Evolutionary conservation across 768 basidiomycete genomes (phyloP).

Genomic region (Suillus subalutaceus): DNA sequence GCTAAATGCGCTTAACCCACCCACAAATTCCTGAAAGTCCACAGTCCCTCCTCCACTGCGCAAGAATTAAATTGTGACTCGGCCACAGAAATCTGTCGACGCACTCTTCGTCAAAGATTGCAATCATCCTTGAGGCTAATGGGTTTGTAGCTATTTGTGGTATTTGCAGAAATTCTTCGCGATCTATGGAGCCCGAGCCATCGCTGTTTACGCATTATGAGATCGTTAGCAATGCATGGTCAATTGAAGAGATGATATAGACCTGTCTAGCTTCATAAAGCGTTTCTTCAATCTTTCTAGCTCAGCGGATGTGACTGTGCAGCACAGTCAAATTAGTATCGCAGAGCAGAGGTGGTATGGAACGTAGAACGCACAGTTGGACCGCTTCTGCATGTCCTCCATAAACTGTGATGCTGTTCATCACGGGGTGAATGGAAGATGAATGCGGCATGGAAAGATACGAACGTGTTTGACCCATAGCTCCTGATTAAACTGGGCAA

Average conservation of each 20-base stretch:
- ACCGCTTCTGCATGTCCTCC: conserved; percentile 96
- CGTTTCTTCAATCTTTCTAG: conserved; percentile 96
- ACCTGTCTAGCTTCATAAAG: conserved; percentile 99
- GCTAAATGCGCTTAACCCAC: conserved; percentile 96
- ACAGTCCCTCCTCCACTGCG: conserved; percentile 95
- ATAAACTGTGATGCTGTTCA: conserved; percentile 86
- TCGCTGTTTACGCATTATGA: conserved; percentile 55
- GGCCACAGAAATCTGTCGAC: conserved; percentile 37
- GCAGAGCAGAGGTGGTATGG: background rate
- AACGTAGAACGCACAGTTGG: conserved; percentile 79
- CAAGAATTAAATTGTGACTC: conserved; percentile 5
- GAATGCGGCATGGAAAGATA: conserved; percentile 15
- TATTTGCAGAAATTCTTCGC: conserved; percentile 98
- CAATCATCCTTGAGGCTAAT: conserved; percentile 95
- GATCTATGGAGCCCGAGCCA: conserved; percentile 97
- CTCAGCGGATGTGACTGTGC: conserved; percentile 89
- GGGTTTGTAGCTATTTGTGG: conserved; percentile 99
- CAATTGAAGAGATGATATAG: conserved; percentile 4
- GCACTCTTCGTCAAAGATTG: conserved; percentile 99
- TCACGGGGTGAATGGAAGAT: conserved; percentile 13
- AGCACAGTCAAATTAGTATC: conserved; percentile 18
- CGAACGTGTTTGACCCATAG: conserved; percentile 87
- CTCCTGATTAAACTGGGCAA: background rate
- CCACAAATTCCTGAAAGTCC: conserved; percentile 99
- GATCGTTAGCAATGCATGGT: conserved; percentile 1